Evolutionary conservation across 805 yeast species (phyloP).

Genomic region (Hanseniaspora guilliermondii): DNA sequence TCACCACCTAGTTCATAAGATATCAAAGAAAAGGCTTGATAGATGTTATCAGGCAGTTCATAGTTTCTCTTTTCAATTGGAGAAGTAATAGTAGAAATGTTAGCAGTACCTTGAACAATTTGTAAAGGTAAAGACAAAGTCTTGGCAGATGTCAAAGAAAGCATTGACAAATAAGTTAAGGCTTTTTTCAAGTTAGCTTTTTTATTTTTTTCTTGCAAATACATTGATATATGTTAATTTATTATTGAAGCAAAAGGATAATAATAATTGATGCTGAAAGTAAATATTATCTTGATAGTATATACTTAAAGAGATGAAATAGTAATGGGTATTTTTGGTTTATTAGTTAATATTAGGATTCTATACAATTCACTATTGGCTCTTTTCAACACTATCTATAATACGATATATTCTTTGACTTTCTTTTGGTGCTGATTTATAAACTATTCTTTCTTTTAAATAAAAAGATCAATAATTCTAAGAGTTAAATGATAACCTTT

Average conservation of each 20-base stretch:
- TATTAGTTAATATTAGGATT: too few relatives aligned
- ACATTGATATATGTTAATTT: not conserved
- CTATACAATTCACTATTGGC: too few relatives aligned
- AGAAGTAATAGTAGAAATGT: not conserved
- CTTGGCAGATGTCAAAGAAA: not conserved
- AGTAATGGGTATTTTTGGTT: not conserved
- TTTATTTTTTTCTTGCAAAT: not conserved
- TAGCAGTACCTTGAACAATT: not conserved
- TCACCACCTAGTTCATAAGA: constrained; percentile 9
- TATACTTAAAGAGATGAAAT: too few relatives aligned
- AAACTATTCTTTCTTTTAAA: too few relatives aligned
- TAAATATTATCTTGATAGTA: not conserved
- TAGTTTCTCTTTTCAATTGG: not conserved
- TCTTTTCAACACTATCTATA: too few relatives aligned
- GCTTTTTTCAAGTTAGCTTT: not conserved
- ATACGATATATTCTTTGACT: too few relatives aligned
- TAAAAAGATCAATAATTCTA: too few relatives aligned
- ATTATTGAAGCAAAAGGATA: not conserved
- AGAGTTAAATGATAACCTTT: too few relatives aligned
- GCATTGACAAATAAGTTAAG: not conserved
- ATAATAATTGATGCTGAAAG: not conserved
- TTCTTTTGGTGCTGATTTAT: too few relatives aligned
- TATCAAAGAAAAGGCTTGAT: constrained; percentile 9
- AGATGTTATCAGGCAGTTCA: not conserved
- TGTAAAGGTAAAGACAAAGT: constrained; percentile 7